These are phyloP conservation scores for Suhomyces bribrorum DNA, from an alignment of 1,139 yeast species.

Conservation along the genomic window DNA sequence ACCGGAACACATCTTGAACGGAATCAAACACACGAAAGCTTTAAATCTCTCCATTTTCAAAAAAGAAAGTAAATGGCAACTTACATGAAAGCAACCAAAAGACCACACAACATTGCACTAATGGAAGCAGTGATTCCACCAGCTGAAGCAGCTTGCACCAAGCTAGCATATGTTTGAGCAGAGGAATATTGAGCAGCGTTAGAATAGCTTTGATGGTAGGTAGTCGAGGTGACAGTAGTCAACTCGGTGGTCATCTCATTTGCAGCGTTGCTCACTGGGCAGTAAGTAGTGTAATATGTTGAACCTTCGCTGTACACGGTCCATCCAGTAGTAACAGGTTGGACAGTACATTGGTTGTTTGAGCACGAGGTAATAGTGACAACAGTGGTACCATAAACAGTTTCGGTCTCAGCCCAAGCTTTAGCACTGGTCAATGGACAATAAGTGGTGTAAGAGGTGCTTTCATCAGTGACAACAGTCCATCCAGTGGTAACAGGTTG, in stretches of 20 bases:
- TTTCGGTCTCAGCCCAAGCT: too few relatives aligned
- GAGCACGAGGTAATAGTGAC: slow-evolving; percentile 12
- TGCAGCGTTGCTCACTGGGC: slow-evolving; percentile 21
- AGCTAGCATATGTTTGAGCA: slow-evolving; percentile 13
- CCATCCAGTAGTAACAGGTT: slow-evolving; percentile 14
- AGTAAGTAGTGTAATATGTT: slow-evolving; percentile 17
- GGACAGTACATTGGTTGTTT: slow-evolving; percentile 7
- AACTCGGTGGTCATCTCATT: too few relatives aligned
- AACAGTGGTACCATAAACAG: neutral
- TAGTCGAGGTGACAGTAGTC: slow-evolving; percentile 14
- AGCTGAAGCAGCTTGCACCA: slow-evolving; percentile 17
- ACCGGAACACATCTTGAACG: too few relatives aligned
- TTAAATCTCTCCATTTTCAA: too few relatives aligned
- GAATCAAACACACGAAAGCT: too few relatives aligned
- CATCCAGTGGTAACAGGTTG: slow-evolving; percentile 43
- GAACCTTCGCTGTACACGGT: slow-evolving; percentile 4
- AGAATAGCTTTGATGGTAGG: slow-evolving; percentile 10
- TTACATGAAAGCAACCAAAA: slow-evolving; percentile 17
- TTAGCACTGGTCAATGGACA: slow-evolving; percentile 16
- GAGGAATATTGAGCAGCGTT: too few relatives aligned
- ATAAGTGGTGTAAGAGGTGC: slow-evolving; percentile 18
- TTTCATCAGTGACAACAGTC: slow-evolving; percentile 35
- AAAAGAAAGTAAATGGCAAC: too few relatives aligned
- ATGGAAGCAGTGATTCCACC: slow-evolving; percentile 21
- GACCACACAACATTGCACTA: slow-evolving; percentile 24